These are phyloP conservation scores for Pelargonium nanum DNA, from an alignment of 345 rosid genomes.

Conservation along the genomic window DNA sequence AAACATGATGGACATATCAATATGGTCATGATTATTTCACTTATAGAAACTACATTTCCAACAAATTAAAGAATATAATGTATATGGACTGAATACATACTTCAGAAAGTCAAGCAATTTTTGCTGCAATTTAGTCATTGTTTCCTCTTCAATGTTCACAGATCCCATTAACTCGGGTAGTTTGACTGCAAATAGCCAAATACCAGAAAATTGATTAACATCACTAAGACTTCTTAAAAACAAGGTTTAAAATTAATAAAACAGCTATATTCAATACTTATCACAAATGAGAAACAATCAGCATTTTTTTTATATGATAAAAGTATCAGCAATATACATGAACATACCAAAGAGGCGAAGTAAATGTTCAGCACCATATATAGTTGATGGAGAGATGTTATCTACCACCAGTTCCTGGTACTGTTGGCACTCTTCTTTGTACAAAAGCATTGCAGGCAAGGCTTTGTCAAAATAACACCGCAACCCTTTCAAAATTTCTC, in stretches of 20 bases:
- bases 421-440: conserved; percentile 81
- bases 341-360: conserved; percentile 67
- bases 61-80: background rate
- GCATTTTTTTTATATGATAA: too few relatives aligned
- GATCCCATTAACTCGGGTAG: conserved; percentile 81
- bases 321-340: background rate
- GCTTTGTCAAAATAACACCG: conserved; percentile 43
- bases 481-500: too few relatives aligned
- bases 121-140: conserved; percentile 65
- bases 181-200: conserved; percentile 80
- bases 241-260: too few relatives aligned
- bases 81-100: conserved; percentile 20
- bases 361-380: conserved; percentile 77
- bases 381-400: conserved; percentile 52
- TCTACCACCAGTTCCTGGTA: conserved; percentile 39
- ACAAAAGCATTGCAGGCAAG: conserved; percentile 69
- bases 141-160: conserved; percentile 86
- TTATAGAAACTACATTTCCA: background rate
- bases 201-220: background rate
- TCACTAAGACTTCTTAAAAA: background rate
- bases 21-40: background rate
- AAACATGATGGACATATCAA: too few relatives aligned
- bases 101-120: conserved; percentile 76
- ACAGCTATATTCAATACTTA: too few relatives aligned
- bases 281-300: too few relatives aligned